phyloP scores from a whole-genome alignment of 2,329 filamentous ascomycete genomes.

The Colletotrichum navitas region DNA sequence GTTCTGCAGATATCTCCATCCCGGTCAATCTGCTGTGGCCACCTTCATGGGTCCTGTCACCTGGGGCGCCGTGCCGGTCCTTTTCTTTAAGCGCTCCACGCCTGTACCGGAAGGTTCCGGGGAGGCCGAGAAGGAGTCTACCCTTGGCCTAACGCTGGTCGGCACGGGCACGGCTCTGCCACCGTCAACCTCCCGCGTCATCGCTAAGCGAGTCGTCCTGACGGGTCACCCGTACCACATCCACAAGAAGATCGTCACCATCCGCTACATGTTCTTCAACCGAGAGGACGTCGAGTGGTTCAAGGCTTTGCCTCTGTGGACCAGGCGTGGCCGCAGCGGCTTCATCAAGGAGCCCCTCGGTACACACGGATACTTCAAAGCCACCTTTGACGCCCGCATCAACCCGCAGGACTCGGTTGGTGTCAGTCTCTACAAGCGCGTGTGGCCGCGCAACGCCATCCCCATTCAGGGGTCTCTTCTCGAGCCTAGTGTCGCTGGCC shows the following conservation, averaged over 20 bases:
- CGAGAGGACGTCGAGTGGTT: constrained; percentile 96
- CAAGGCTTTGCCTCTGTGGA: constrained; percentile 96
- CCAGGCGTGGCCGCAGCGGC: constrained; percentile 85
- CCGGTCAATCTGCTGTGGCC: constrained; percentile 89
- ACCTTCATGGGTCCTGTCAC: constrained; percentile 91
- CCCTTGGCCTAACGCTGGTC: constrained; percentile 76
- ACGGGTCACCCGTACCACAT: constrained; percentile 99
- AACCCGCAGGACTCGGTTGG: constrained; percentile 96
- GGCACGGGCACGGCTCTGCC: constrained; percentile 90
- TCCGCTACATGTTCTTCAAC: constrained; percentile 99
- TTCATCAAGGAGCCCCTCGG: constrained; percentile 95
- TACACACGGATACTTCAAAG: constrained; percentile 99
- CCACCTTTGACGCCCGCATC: constrained; percentile 94
- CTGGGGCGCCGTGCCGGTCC: constrained; percentile 90
- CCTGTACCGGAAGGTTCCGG: constrained; percentile 54
- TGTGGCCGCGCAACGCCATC: constrained; percentile 80
- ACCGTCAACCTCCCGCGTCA: constrained; percentile 80
- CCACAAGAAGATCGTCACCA: constrained; percentile 96
- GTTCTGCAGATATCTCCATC: constrained; percentile 91
- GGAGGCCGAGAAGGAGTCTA: constrained; percentile 56
- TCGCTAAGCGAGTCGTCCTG: constrained; percentile 93
- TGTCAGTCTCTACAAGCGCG: constrained; percentile 88
- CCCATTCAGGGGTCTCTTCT: constrained; percentile 60
- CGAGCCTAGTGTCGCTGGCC: constrained; percentile 47
- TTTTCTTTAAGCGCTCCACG: constrained; percentile 82